These are phyloP conservation scores for Pelagomonas calceolata DNA, from an alignment of 108 stramenopile species.

Conservation along the genomic window DNA sequence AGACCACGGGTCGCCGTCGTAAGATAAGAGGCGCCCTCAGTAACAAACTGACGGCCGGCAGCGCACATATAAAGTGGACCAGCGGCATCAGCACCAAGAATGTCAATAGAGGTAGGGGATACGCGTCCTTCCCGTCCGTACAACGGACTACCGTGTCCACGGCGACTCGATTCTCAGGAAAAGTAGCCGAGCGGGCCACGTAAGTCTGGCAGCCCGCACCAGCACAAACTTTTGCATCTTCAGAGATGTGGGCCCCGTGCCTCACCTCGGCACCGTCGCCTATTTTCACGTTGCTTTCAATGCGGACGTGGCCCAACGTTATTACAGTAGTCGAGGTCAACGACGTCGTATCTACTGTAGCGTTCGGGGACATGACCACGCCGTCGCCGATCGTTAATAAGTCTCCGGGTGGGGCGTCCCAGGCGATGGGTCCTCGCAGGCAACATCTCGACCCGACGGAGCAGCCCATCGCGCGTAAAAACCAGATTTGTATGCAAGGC, in stretches of 20 bases:
- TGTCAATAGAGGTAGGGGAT: neutral
- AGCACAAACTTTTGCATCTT: neutral
- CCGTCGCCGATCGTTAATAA: neutral
- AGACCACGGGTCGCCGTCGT: too few relatives aligned
- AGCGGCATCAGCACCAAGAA: too few relatives aligned
- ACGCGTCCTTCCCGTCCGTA: neutral
- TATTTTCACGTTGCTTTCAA: neutral
- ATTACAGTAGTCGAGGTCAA: neutral
- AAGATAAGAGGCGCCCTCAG: too few relatives aligned
- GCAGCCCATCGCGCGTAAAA: neutral
- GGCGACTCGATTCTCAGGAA: neutral
- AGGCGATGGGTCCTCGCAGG: too few relatives aligned
- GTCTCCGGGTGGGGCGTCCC: too few relatives aligned
- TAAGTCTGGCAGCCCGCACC: neutral
- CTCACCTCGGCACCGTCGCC: neutral
- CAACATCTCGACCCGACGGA: neutral
- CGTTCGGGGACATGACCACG: too few relatives aligned
- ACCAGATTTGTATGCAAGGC: neutral
- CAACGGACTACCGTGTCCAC: neutral
- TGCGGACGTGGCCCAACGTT: neutral
- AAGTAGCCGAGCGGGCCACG: too few relatives aligned
- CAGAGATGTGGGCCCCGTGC: neutral
- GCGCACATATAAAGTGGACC: too few relatives aligned
- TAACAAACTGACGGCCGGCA: too few relatives aligned
- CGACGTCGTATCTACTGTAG: neutral